Base-by-base conservation (phyloP, 495 filamentous ascomycete genomes). In the Xylaria palmicola region DNA sequence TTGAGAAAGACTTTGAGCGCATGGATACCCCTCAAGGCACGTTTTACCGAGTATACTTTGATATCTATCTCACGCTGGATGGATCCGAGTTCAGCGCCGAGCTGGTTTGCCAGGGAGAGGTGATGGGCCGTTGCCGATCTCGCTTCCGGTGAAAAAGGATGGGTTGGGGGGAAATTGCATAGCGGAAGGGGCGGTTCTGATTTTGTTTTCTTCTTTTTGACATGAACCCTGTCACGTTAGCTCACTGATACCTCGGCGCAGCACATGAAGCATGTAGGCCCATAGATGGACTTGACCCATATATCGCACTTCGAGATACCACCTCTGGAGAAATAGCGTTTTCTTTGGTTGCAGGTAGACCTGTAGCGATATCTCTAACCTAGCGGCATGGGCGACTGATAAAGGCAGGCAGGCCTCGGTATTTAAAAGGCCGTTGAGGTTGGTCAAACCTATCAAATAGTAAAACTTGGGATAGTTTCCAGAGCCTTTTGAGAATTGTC, bases 11-110 rank as follows among this genome's bases (percentile, higher is more conserved):
- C 72, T 98, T 98, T 62, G 94, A 98, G 77, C 86, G 95, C 67
- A 98, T 98, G 94, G 94, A 98, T 74, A 98, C 94, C 4, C 94
- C 94, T 1, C 94, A 98, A 72, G 94, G 94, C 57, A 96, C 93
- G 12, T 98, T 98, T 77, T 98, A 98, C 82, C 89, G 94, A 61
- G 87, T 91, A 32, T 87, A 86, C 70, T 86, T 85, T 65, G 85
- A 87, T 65, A 86, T 87, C 60, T 96, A 97, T 74, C 90, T 98
- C 52, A 97, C 94, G 8, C 87, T 98, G 17, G 94, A 98, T 69
- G 94, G 94, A 40, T 93, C 88, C 62, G 94, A 98, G 73, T 98
- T 98, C 79, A 98, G 93, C 63, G 94, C 94, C 48, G 95, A 98
- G 82, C 76, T 98, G 29, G 95, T 98, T 48, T 98, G 94, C 78